Percentiles rank a stretch among this genome's conserved stretches.
These are phyloP conservation scores for Vigna trinervia DNA, from an alignment of 306 rosid genomes.

Conservation along the genomic window DNA sequence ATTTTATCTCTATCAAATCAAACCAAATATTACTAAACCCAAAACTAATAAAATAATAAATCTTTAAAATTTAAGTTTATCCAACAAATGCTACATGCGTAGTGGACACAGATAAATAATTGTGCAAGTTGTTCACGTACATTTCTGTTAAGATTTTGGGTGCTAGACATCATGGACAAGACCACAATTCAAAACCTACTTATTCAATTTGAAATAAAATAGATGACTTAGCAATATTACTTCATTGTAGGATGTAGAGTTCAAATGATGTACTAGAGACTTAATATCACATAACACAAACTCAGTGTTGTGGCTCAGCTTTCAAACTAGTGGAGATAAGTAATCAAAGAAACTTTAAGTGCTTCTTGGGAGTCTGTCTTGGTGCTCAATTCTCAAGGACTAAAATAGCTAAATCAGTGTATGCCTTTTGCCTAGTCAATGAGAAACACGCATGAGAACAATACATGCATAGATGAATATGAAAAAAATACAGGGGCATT, in stretches of 20 bases:
- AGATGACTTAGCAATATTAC: background rate
- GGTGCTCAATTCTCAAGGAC: background rate
- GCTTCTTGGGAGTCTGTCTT: background rate
- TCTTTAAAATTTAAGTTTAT: too few species aligned
- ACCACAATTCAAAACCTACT: background rate
- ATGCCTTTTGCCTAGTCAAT: too few species aligned
- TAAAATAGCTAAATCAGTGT: too few species aligned
- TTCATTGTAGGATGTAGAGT: background rate
- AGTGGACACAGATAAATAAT: slow-evolving; percentile 27
- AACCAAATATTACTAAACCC: too few species aligned
- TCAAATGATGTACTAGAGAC: background rate
- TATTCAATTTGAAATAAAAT: background rate
- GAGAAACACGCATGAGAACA: too few species aligned
- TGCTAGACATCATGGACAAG: background rate
- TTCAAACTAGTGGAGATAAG: background rate
- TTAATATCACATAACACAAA: background rate
- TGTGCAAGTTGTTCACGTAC: background rate
- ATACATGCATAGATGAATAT: too few species aligned
- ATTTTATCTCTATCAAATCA: too few species aligned
- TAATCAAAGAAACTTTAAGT: background rate
- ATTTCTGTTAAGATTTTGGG: slow-evolving; percentile 11
- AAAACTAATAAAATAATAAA: too few species aligned
- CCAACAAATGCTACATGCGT: background rate
- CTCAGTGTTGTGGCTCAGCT: background rate
- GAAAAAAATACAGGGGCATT: too few species aligned